A percentile compares a stretch with the other conserved stretches of the same genome.
phyloP scores from a whole-genome alignment of 495 filamentous ascomycete genomes.

The Astrothelium subdiscretum region DNA sequence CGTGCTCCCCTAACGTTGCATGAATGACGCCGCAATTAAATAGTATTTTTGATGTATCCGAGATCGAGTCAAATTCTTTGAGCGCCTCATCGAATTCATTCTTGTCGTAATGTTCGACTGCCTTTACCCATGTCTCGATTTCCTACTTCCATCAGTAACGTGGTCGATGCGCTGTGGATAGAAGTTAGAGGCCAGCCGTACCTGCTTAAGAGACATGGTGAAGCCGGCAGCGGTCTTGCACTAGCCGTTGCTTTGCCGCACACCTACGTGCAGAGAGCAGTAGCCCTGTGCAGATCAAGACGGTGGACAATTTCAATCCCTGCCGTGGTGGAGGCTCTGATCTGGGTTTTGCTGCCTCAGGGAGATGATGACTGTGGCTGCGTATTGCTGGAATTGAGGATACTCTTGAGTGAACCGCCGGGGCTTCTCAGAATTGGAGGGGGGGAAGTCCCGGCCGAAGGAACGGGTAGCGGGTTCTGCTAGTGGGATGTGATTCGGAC shows the following conservation, averaged over 20 bases:
- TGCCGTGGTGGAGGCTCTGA: neutral
- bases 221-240: neutral
- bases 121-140: conserved; percentile 97
- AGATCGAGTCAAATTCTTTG: conserved; percentile 68
- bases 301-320: neutral
- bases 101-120: conserved; percentile 84
- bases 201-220: conserved; percentile 35
- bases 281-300: neutral
- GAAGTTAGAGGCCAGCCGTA: conserved; percentile 12
- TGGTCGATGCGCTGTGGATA: neutral
- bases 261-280: neutral
- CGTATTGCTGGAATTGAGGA: neutral
- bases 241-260: neutral
- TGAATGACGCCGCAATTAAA: conserved; percentile 99
- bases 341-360: neutral
- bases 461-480: neutral
- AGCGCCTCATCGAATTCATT: conserved; percentile 89
- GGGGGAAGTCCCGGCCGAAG: neutral
- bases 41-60: conserved; percentile 94
- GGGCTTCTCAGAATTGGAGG: neutral
- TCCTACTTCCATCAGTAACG: conserved; percentile 45
- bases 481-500: neutral
- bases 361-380: neutral
- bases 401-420: neutral
- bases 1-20: conserved; percentile 93